Conservation (phyloP, 2,329 filamentous ascomycete genomes). For the Knufia petricola region DNA sequence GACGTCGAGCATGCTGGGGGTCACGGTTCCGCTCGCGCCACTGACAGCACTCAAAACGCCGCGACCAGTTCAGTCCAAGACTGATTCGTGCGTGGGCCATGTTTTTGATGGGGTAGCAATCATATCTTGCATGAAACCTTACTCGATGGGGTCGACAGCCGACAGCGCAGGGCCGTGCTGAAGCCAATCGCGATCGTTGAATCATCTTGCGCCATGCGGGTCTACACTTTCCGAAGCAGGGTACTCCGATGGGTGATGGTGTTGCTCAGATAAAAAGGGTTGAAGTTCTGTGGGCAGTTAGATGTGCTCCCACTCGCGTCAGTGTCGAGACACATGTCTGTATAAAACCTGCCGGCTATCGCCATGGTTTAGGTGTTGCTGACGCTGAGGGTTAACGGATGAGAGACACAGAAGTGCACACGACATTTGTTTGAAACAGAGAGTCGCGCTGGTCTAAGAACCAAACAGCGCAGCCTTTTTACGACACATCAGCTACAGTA, state of each 20-base stretch:
- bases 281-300: not conserved
- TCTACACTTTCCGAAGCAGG: not conserved
- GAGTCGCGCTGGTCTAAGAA: too few relatives aligned
- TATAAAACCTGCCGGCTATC: too few relatives aligned
- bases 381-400: too few relatives aligned
- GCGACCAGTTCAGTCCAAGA: not conserved
- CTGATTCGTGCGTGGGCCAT: not conserved
- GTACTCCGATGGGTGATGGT: not conserved
- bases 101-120: too few relatives aligned
- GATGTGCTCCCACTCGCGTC: too few relatives aligned
- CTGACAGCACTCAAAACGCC: not conserved
- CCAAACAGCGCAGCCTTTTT: too few relatives aligned
- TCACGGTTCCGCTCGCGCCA: not conserved
- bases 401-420: too few relatives aligned
- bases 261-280: not conserved
- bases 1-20: not conserved
- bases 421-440: too few relatives aligned
- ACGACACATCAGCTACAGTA: too few relatives aligned
- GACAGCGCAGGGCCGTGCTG: not conserved
- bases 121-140: not conserved
- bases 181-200: not conserved
- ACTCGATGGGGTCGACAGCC: not conserved
- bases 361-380: too few relatives aligned
- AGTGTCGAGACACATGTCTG: too few relatives aligned
- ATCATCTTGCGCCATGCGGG: not conserved